phyloP scores from a whole-genome alignment of 257 asterid species.

The Jaltomata sinuosa region DNA sequence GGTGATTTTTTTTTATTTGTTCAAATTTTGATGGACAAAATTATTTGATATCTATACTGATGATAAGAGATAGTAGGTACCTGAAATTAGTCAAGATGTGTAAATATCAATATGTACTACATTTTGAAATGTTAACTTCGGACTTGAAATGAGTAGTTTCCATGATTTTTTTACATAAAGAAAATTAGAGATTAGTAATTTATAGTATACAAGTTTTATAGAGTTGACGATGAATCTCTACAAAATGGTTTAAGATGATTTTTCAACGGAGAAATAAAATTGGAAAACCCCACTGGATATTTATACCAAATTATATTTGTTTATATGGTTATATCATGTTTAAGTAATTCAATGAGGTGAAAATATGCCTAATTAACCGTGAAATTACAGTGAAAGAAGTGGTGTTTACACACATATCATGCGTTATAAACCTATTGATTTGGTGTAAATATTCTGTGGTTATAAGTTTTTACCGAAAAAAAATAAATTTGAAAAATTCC shows the following conservation, averaged over 20 bases:
- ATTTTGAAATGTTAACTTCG: no score
- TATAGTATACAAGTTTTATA: no score
- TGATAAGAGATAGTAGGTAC: background rate
- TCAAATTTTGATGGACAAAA: background rate
- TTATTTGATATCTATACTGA: background rate
- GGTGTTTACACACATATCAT: background rate
- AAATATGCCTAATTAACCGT: background rate
- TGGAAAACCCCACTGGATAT: background rate
- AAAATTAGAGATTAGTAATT: no score
- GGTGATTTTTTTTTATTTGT: background rate
- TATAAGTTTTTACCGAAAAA: background rate
- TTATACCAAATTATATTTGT: background rate
- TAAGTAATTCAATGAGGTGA: background rate
- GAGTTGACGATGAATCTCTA: no score
- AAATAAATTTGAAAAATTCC: background rate
- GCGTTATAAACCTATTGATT: no score
- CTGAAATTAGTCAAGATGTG: no score
- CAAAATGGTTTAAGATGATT: background rate
- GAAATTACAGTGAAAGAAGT: background rate
- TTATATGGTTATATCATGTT: background rate
- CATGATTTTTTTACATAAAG: no score
- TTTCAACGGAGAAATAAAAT: background rate
- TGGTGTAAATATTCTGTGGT: background rate
- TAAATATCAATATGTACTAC: no score
- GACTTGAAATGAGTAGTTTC: no score